These are phyloP conservation scores for Fusarium pseudocircinatum DNA, from an alignment of 2,329 filamentous ascomycete species.

Conservation along the genomic window DNA sequence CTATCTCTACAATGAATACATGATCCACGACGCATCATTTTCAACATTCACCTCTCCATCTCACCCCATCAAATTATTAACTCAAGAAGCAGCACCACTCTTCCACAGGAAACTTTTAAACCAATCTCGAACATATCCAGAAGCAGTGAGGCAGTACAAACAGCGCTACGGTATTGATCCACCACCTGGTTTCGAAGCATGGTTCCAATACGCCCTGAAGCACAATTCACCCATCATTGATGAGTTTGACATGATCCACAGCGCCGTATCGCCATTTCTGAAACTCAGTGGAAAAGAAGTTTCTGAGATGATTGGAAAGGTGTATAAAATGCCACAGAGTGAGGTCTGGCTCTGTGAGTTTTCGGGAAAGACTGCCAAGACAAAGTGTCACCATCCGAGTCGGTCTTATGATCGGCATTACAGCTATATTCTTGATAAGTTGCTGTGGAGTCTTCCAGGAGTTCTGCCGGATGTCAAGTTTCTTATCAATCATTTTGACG, in stretches of 20 bases:
- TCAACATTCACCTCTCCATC: slow-evolving; percentile 9
- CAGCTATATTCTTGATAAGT: slow-evolving; percentile 43
- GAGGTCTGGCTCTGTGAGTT: slow-evolving; percentile 54
- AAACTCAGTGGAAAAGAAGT: slow-evolving; percentile 50
- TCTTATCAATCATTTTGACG: slow-evolving; percentile 59
- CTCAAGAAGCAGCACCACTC: slow-evolving; percentile 36
- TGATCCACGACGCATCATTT: slow-evolving; percentile 34
- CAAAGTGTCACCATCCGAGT: slow-evolving; percentile 47
- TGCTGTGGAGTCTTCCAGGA: slow-evolving; percentile 40
- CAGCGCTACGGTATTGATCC: slow-evolving; percentile 55
- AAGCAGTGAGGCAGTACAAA: slow-evolving; percentile 54
- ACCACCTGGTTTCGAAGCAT: slow-evolving; percentile 57
- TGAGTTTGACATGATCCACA: slow-evolving; percentile 57
- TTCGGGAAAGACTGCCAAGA: slow-evolving; percentile 36
- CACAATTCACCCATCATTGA: slow-evolving; percentile 59
- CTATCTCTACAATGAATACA: slow-evolving; percentile 42
- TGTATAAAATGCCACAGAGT: slow-evolving; percentile 35
- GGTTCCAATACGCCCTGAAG: slow-evolving; percentile 54
- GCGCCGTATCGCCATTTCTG: slow-evolving; percentile 54
- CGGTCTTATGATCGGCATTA: slow-evolving; percentile 50
- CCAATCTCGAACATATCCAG: slow-evolving; percentile 52
- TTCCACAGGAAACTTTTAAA: slow-evolving; percentile 47
- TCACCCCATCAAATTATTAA: slow-evolving; percentile 52
- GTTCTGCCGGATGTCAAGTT: slow-evolving; percentile 52
- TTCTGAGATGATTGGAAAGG: slow-evolving; percentile 39